phyloP scores from a whole-genome alignment of 768 basidiomycete species.

The Piloderma croceum region DNA sequence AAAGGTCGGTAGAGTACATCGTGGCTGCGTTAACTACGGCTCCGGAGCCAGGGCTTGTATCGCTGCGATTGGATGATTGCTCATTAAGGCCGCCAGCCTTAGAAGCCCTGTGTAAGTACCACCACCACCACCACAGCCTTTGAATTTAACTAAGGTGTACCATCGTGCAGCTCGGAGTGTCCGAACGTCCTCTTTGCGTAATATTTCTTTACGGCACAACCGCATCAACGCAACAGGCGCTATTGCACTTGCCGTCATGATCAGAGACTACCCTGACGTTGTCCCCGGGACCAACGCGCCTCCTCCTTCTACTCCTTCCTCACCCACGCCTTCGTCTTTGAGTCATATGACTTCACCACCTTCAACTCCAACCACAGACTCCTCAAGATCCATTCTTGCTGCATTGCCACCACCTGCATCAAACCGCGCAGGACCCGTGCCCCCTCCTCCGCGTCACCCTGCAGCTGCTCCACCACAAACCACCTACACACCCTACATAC shows the following conservation, averaged over 20 bases:
- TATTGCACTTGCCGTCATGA: constrained; percentile 92
- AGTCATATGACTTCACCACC: too few species aligned
- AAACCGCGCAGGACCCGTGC: constrained; percentile 1
- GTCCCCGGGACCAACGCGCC: constrained; percentile 37
- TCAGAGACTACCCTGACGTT: constrained; percentile 89
- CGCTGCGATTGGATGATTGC: constrained; percentile 87
- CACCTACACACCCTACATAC: constrained; percentile 82
- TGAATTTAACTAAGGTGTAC: too few species aligned
- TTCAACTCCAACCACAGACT: neutral
- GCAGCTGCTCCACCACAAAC: constrained; percentile 37
- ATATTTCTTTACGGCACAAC: constrained; percentile 89
- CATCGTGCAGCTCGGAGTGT: constrained; percentile 73
- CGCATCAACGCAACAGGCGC: constrained; percentile 79
- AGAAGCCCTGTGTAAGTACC: constrained; percentile 69
- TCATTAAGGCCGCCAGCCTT: constrained; percentile 64
- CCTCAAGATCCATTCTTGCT: neutral
- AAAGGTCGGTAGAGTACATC: constrained; percentile 77
- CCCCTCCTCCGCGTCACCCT: constrained; percentile 9
- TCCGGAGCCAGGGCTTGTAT: constrained; percentile 57
- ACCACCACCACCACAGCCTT: neutral
- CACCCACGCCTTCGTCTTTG: constrained; percentile 2
- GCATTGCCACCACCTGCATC: constrained; percentile 1
- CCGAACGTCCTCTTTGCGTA: constrained; percentile 75
- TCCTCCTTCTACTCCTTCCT: constrained; percentile 10
- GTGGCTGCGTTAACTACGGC: constrained; percentile 57